A percentile compares a stretch with the other conserved stretches of the same genome.
Evolutionary conservation across 2,329 filamentous ascomycete genomes (phyloP).

Genomic region (Pseudocercospora eumusae): DNA sequence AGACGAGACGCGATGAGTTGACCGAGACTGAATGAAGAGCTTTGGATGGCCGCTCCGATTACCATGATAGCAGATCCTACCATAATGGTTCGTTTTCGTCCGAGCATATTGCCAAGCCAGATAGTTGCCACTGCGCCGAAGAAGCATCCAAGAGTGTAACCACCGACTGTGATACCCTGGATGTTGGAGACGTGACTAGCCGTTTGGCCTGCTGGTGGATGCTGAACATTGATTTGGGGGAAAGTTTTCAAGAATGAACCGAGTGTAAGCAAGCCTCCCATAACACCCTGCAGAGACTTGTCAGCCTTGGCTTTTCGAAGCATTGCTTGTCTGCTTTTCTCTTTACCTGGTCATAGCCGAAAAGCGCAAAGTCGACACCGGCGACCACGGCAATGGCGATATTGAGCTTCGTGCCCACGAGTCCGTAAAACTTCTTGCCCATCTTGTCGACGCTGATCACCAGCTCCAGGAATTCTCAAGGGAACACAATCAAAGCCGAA

Average conservation of each 20-base stretch:
- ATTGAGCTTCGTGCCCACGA: constrained; percentile 46
- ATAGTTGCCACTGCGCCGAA: constrained; percentile 37
- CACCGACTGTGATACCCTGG: constrained; percentile 19
- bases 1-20: constrained; percentile 53
- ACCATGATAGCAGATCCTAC: constrained; percentile 62
- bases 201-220: constrained; percentile 32
- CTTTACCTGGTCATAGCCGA: constrained; percentile 29
- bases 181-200: constrained; percentile 37
- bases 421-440: constrained; percentile 42
- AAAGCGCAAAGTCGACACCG: constrained; percentile 43
- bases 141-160: constrained; percentile 20
- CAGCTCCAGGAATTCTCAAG: background rate
- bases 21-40: constrained; percentile 50
- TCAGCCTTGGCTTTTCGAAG: constrained; percentile 30
- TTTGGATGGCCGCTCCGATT: constrained; percentile 61
- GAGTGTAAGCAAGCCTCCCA: constrained; percentile 48
- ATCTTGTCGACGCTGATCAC: constrained; percentile 12
- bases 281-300: constrained; percentile 39
- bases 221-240: constrained; percentile 42
- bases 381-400: constrained; percentile 49
- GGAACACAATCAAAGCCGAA: constrained; percentile 4
- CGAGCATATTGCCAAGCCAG: constrained; percentile 60
- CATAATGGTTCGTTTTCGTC: constrained; percentile 60
- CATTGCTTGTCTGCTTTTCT: background rate
- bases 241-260: constrained; percentile 40